These are phyloP conservation scores for Microbotryomycetes sp. DNA, from an alignment of 1,284 basidiomycete species.

Conservation along the genomic window DNA sequence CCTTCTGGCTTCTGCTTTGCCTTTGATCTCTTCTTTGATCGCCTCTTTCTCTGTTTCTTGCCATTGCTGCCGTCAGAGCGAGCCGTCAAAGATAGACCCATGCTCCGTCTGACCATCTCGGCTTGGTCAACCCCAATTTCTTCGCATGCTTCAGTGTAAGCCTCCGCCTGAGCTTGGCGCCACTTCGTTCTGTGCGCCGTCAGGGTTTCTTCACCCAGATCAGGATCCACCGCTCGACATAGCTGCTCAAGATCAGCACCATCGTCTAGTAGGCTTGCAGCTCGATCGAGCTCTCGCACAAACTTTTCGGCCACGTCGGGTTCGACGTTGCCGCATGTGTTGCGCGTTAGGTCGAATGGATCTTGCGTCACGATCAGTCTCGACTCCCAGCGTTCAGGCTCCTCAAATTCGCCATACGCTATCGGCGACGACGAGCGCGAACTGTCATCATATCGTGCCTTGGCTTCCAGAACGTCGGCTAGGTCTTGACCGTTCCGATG, in stretches of 20 bases:
- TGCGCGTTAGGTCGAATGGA: slow-evolving; percentile 41
- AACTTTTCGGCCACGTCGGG: slow-evolving; percentile 29
- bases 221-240: not conserved
- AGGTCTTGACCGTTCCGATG: not conserved
- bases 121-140: no score
- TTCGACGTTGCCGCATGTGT: slow-evolving; percentile 38
- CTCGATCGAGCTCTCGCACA: not conserved
- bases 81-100: no score
- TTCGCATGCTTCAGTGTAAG: not conserved
- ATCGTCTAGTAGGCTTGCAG: not conserved
- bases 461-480: not conserved
- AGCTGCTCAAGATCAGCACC: not conserved
- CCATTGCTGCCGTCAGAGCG: no score
- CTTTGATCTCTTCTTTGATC: no score
- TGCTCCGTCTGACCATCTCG: no score
- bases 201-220: not conserved
- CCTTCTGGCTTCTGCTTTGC: no score
- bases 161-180: not conserved
- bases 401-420: slow-evolving; percentile 28
- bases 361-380: slow-evolving; percentile 40
- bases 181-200: not conserved
- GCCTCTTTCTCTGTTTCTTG: no score
- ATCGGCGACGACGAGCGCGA: slow-evolving; percentile 21
- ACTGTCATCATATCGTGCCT: not conserved
- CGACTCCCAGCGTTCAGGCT: slow-evolving; percentile 34